These are phyloP conservation scores for Plenodomus tracheiphilus DNA, from an alignment of 2,329 filamentous ascomycete species.

Conservation along the genomic window DNA sequence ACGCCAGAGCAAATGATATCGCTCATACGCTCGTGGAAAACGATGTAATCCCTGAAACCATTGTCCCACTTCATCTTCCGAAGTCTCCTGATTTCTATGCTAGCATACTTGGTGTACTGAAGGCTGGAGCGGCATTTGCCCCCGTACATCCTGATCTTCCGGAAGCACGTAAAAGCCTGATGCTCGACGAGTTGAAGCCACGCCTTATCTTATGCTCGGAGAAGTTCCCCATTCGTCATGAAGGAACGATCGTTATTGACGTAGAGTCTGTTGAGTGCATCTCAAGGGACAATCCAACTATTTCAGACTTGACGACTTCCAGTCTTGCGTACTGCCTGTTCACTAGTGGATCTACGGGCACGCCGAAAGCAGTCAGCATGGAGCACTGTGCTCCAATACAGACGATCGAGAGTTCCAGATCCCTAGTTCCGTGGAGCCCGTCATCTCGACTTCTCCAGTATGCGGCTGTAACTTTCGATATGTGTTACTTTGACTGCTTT, in stretches of 20 bases:
- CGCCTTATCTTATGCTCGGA: slow-evolving; percentile 31
- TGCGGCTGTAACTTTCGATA: slow-evolving; percentile 50
- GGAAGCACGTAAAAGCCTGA: slow-evolving; percentile 37
- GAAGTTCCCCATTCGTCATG: not conserved
- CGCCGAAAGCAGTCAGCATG: slow-evolving; percentile 50
- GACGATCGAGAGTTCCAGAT: slow-evolving; percentile 45
- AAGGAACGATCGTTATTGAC: slow-evolving; percentile 16
- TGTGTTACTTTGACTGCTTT: slow-evolving; percentile 54
- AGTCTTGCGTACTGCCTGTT: slow-evolving; percentile 50
- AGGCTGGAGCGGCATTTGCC: slow-evolving; percentile 44
- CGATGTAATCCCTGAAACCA: slow-evolving; percentile 33
- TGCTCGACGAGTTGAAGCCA: slow-evolving; percentile 39
- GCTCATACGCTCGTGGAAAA: slow-evolving; percentile 33
- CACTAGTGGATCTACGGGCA: slow-evolving; percentile 50
- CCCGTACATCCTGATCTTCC: slow-evolving; percentile 44
- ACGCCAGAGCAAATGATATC: slow-evolving; percentile 38
- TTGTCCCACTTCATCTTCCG: slow-evolving; percentile 40
- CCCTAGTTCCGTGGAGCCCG: slow-evolving; percentile 45
- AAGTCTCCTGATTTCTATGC: slow-evolving; percentile 44
- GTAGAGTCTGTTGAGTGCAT: slow-evolving; percentile 12
- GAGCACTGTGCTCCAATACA: slow-evolving; percentile 48
- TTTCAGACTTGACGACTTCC: slow-evolving; percentile 26
- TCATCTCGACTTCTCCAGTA: slow-evolving; percentile 48
- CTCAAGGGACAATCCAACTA: slow-evolving; percentile 24
- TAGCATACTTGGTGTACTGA: slow-evolving; percentile 45